Conservation (phyloP, 2,329 filamentous ascomycete species). For the Aspergillus tanneri region DNA sequence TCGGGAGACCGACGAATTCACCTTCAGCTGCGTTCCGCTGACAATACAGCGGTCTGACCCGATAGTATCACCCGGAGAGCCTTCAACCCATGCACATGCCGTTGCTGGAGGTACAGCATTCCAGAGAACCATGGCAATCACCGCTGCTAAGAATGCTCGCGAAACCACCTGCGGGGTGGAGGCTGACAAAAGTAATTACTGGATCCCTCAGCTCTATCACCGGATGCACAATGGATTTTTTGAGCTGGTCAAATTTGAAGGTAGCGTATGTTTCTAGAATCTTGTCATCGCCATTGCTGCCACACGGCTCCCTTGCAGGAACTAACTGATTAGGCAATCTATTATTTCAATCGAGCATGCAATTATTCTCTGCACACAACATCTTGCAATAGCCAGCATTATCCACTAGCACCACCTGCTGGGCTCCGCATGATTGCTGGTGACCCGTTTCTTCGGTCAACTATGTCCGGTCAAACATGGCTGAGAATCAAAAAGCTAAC, state of each 20-base stretch:
- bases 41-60: slow-evolving; percentile 55
- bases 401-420: slow-evolving; percentile 21
- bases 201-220: slow-evolving; percentile 72
- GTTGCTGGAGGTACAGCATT: slow-evolving; percentile 71
- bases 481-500: background rate
- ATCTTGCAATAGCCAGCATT: slow-evolving; percentile 10
- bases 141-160: slow-evolving; percentile 48
- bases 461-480: background rate
- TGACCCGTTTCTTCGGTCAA: slow-evolving; percentile 18
- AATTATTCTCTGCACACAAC: slow-evolving; percentile 15
- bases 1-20: slow-evolving; percentile 18
- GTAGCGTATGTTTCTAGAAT: slow-evolving; percentile 13
- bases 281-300: background rate
- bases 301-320: too few relatives aligned
- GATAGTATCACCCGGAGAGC: slow-evolving; percentile 61
- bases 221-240: slow-evolving; percentile 12
- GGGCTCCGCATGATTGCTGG: slow-evolving; percentile 27
- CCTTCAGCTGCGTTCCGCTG: slow-evolving; percentile 27
- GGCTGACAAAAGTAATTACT: slow-evolving; percentile 73
- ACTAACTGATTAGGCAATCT: slow-evolving; percentile 18
- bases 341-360: slow-evolving; percentile 25
- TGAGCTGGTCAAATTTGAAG: slow-evolving; percentile 20
- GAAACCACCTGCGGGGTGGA: slow-evolving; percentile 61
- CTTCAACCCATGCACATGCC: slow-evolving; percentile 65
- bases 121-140: slow-evolving; percentile 59